Percentiles rank a stretch among this genome's conserved stretches.
phyloP scores from a whole-genome alignment of 1,284 basidiomycete genomes.

The Ganoderma lingzhi region DNA sequence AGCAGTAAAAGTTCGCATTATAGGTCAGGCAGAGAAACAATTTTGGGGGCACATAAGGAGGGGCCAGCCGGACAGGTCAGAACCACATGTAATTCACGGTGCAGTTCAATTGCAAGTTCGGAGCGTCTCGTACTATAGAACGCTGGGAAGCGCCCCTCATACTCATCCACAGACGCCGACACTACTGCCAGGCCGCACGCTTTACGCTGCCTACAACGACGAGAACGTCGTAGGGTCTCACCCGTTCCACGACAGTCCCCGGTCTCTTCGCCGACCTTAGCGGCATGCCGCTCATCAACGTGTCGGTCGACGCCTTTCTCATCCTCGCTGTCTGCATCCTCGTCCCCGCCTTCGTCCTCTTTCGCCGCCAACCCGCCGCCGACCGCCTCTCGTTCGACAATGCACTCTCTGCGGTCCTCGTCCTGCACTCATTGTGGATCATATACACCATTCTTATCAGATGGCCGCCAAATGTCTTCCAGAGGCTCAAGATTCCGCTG shows the following conservation, averaged over 20 bases:
- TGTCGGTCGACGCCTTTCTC: constrained; percentile 41
- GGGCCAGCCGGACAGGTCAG: no score
- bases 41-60: no score
- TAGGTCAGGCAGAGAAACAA: no score
- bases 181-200: not conserved
- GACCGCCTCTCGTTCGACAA: constrained; percentile 23
- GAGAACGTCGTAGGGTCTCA: not conserved
- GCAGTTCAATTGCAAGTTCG: no score
- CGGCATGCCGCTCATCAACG: constrained; percentile 21
- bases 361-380: constrained; percentile 27
- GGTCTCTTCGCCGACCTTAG: not conserved
- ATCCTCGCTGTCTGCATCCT: constrained; percentile 35
- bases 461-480: constrained; percentile 71
- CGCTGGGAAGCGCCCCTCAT: not conserved
- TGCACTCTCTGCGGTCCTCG: constrained; percentile 48
- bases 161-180: not conserved
- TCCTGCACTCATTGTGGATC: constrained; percentile 64
- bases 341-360: constrained; percentile 30
- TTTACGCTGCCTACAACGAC: not conserved
- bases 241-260: not conserved
- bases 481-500: constrained; percentile 58
- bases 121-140: no score
- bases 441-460: constrained; percentile 56
- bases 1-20: no score
- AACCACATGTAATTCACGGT: no score